Conservation (phyloP, 495 filamentous ascomycete species). For the Aspergillus hancockii region DNA sequence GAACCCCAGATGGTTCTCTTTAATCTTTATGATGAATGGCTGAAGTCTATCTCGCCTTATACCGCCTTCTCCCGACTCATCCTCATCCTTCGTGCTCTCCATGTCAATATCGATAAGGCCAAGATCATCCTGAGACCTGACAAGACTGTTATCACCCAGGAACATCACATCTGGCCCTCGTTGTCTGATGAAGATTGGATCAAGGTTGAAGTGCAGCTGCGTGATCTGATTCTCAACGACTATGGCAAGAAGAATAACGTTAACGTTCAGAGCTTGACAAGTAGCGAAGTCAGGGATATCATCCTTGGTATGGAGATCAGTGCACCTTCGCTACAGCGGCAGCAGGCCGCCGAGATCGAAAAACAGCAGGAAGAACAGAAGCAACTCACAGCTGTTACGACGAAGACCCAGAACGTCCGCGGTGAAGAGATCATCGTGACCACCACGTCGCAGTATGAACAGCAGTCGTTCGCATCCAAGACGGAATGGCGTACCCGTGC, state of each 20-base stretch:
- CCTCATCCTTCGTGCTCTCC: constrained; percentile 90
- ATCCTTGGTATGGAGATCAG: constrained; percentile 99
- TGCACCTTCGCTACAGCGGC: constrained; percentile 95
- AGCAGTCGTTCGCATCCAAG: constrained; percentile 96
- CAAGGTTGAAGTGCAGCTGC: constrained; percentile 94
- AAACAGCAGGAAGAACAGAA: constrained; percentile 97
- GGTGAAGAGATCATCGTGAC: constrained; percentile 99
- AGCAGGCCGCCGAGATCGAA: constrained; percentile 98
- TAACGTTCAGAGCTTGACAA: constrained; percentile 94
- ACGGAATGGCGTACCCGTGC: constrained; percentile 98
- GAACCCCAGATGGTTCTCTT: constrained; percentile 99
- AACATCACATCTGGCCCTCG: constrained; percentile 98
- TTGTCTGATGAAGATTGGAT: constrained; percentile 97
- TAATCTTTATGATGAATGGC: constrained; percentile 99
- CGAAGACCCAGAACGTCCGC: constrained; percentile 96
- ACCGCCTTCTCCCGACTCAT: constrained; percentile 97
- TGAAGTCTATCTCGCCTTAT: constrained; percentile 97
- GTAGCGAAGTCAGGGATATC: constrained; percentile 95
- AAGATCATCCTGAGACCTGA: constrained; percentile 97
- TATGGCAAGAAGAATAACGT: constrained; percentile 99
- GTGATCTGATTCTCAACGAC: constrained; percentile 95
- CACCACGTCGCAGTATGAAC: constrained; percentile 95
- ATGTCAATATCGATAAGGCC: constrained; percentile 98
- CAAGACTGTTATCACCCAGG: constrained; percentile 97
- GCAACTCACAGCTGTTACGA: constrained; percentile 95